A percentile compares a stretch with the other conserved stretches of the same genome.
Conservation (phyloP, 2,329 filamentous ascomycete genomes). For the Trichoderma afroharzianum region DNA sequence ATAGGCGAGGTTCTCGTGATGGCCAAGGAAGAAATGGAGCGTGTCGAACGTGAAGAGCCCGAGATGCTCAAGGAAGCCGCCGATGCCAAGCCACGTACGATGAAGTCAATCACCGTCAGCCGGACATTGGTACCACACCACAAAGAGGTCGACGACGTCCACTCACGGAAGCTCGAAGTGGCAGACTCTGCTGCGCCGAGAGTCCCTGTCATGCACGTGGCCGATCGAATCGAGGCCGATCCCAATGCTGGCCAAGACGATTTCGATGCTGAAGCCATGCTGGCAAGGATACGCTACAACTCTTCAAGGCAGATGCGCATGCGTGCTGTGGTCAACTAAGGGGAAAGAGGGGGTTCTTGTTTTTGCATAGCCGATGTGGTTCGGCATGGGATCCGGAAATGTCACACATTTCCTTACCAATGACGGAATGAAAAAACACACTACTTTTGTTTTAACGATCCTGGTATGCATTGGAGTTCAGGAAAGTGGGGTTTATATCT, state of each 20-base stretch:
- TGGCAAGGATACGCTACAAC: conserved; percentile 40
- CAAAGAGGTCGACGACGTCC: conserved; percentile 28
- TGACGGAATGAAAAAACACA: conserved; percentile 16
- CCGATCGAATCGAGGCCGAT: conserved; percentile 33
- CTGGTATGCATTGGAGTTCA: conserved; percentile 19
- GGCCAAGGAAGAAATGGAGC: conserved; percentile 57
- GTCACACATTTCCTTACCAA: conserved; percentile 11
- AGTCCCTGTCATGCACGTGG: conserved; percentile 18
- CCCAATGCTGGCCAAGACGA: conserved; percentile 40
- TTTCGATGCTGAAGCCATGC: conserved; percentile 36
- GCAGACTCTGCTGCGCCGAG: conserved; percentile 20
- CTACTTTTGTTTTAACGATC: conserved; percentile 16
- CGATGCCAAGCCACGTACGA: conserved; percentile 45
- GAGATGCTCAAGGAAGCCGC: conserved; percentile 37
- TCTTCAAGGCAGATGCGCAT: conserved; percentile 40
- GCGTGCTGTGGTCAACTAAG: conserved; percentile 21
- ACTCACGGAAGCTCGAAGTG: conserved; percentile 24
- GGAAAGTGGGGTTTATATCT: conserved; percentile 6
- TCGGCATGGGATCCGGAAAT: conserved; percentile 11
- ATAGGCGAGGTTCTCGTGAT: conserved; percentile 61
- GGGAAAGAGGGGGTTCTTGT: neutral
- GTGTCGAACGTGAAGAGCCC: conserved; percentile 51
- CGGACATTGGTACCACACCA: conserved; percentile 37
- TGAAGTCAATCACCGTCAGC: conserved; percentile 52
- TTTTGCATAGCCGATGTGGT: conserved; percentile 4